Evolutionary conservation across 1,139 yeast species (phyloP), one percentile per base, ranked within the genome.

Genomic region (Kazachstania sp.): DNA sequence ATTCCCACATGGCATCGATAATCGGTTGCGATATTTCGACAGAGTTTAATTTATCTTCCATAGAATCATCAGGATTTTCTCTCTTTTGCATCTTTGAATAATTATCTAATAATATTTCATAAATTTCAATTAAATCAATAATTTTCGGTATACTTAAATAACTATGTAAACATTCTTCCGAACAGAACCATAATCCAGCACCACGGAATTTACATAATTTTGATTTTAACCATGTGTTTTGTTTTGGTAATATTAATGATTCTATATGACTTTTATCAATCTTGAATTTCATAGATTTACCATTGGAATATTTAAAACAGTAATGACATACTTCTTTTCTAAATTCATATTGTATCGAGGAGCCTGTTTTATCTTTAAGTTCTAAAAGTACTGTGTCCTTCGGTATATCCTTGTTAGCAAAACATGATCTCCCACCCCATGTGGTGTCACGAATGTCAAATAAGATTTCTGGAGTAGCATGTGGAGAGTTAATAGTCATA

Each of bases 401-500:
- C 4, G 73, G 67, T 15, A 81, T 73, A 8, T 59, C 53, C 1
- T 45, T 41, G 2, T 54, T 56, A 15, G 86, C 76, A 60, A 78
- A 81, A 53, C 84, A 81, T 1, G 87, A 86, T 50, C 87, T 70
- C 12, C 90, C 86, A 7, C 85, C 81, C 54, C 74, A 75, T 40
- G 63, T 62, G 4, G 82, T 77, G 36, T 66, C 62, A 7, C 61
- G 56, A 3, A 78, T 70, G 7, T 60, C 61, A 55, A 75, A 76
- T 8, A 46, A 39, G 18, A 23, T 19, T 11, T 29, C 12, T 13
- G 16, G 7, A 15, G 13, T 39, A 19, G 16, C 8, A 13, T 16
- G 8, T 3, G 36, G 36, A 15, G 36, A 15, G 15, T 32, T 19
- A 18, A 32, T 32, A 15, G 36, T 32, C 36, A 32, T 32, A 2